Percentiles rank a stretch among this genome's conserved stretches.
These are phyloP conservation scores for Solanum raphanifolium DNA, from an alignment of 257 asterid species.

Conservation along the genomic window DNA sequence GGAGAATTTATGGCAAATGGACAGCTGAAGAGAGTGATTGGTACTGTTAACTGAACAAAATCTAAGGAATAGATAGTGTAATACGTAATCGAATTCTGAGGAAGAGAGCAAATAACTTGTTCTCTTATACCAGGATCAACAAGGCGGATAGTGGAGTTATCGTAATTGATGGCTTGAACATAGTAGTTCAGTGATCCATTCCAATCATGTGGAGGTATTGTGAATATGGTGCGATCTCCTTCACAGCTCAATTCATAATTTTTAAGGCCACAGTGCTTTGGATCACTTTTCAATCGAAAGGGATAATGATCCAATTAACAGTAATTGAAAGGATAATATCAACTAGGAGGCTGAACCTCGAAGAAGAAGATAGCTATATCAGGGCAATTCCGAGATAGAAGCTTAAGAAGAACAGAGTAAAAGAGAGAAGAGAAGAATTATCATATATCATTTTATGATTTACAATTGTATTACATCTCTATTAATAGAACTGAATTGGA, in stretches of 20 bases:
- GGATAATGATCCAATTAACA: too few relatives aligned
- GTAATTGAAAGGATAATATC: too few relatives aligned
- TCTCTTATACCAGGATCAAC: background rate
- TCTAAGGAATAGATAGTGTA: fast-evolving
- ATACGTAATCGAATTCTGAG: background rate
- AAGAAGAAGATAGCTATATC: too few relatives aligned
- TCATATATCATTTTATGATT: too few relatives aligned
- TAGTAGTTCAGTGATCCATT: background rate
- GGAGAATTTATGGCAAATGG: conserved; percentile 3
- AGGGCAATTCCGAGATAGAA: too few relatives aligned
- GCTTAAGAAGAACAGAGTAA: too few relatives aligned
- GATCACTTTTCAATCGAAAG: conserved; percentile 1
- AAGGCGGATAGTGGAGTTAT: conserved; percentile 14
- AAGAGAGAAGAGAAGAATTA: too few relatives aligned
- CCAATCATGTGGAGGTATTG: background rate
- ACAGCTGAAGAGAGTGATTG: conserved; percentile 16
- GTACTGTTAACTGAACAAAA: background rate
- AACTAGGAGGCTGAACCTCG: too few relatives aligned
- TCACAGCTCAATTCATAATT: background rate
- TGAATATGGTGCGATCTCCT: background rate
- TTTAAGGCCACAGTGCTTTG: background rate
- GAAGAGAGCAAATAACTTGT: conserved; percentile 11
- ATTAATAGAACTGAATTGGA: too few relatives aligned
- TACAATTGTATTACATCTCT: too few relatives aligned
- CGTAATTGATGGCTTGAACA: conserved; percentile 17